Base-by-base conservation (phyloP, 768 basidiomycete species). In the Leccinum uliginosum region DNA sequence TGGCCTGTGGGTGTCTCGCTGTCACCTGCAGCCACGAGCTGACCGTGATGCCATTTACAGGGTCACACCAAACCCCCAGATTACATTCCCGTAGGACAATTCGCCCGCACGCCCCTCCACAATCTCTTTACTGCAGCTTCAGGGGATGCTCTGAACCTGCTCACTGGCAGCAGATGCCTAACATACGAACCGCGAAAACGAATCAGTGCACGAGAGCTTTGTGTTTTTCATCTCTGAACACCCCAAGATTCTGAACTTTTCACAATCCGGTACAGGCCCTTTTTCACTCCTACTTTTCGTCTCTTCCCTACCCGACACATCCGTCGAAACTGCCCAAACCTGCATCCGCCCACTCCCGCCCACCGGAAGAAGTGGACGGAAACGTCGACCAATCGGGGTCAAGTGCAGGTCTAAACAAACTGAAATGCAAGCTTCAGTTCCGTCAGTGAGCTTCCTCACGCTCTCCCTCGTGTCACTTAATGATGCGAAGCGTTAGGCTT, bases 51-150 rank as follows among this genome's bases (percentile, higher is more conserved):
- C n/a, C 32, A 9, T 40, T 10, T n/a, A 4, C 62, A 95, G 94
- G 93, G 93, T 9, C 90, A 97, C 72, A 89, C 85, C 3, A 87
- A 89, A 72, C 79, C 98, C 12, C 93, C 94, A 3, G 90, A 96
- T 72, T 97, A 93, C 67, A 80, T 95, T 3, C 79, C 88, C 2
- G 84, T 95, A 12, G 91, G 91, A 35, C 87, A 89, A 62, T 91
- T 93, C 67, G 90, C 91, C 2, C 89, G 87, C 71, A 81, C 86
- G 12, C 86, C 86, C 15, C 76, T 98, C 38, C 84, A 91, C 32
- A 85, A 90, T 63, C 81, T 97, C 52, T 96, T 99, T 75, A 91
- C 91, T 0, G 95, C 94, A 7, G 92, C 95, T 1, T 91, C 84
- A 43, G 81, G 84, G 7, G 93, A 95, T 58, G 85, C 92, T 0